phyloP scores from a whole-genome alignment of 2,329 filamentous ascomycete genomes.

The Fusarium odoratissimum region DNA sequence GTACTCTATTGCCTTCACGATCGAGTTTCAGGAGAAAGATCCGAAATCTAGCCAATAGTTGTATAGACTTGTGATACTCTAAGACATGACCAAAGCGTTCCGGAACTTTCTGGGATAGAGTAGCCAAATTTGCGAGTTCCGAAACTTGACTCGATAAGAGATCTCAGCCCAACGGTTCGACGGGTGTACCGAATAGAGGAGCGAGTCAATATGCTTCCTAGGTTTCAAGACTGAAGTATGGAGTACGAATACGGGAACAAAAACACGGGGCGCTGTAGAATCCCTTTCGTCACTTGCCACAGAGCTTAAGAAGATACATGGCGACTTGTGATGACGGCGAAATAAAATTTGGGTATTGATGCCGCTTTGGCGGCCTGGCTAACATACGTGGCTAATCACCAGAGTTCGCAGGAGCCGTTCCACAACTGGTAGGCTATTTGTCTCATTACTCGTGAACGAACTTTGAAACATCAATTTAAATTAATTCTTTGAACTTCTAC shows the following conservation, averaged over 20 bases:
- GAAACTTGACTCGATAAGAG: slow-evolving; percentile 1
- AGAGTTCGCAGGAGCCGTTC: not conserved
- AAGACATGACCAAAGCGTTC: no score
- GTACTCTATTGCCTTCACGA: not conserved
- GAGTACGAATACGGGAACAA: slow-evolving; percentile 34
- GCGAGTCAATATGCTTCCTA: slow-evolving; percentile 18
- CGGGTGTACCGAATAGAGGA: not conserved
- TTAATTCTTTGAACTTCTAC: not conserved
- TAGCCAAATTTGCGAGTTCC: not conserved
- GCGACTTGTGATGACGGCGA: not conserved
- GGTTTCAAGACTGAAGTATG: slow-evolving; percentile 3
- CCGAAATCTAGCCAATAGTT: not conserved
- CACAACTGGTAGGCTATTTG: not conserved
- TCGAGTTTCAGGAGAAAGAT: not conserved
- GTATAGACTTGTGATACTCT: not conserved
- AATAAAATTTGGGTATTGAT: slow-evolving; percentile 7
- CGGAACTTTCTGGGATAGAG: not conserved
- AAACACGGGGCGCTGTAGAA: not conserved
- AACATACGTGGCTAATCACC: slow-evolving; percentile 4
- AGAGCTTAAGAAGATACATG: not conserved
- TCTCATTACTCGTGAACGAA: not conserved
- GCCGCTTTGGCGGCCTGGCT: not conserved
- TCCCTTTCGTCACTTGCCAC: not conserved
- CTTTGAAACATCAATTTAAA: not conserved
- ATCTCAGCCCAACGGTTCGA: not conserved